Evolutionary conservation across 2,329 filamentous ascomycete species (phyloP), one percentile per base, ranked within the genome.

Genomic region (Ramichloridium luteum): DNA sequence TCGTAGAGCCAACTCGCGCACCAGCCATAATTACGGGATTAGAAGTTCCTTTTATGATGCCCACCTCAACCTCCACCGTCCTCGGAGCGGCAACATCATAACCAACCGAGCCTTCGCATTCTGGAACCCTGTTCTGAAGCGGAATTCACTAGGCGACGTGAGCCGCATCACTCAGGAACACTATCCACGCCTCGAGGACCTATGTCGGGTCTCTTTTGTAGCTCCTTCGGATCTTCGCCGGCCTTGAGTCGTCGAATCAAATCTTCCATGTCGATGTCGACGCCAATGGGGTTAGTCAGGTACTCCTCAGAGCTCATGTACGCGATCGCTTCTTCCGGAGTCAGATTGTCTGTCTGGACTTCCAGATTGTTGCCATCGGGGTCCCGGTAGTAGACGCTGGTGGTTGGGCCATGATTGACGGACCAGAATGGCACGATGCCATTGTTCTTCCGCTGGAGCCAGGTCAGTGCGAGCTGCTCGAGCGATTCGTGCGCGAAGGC

Each of bases 301-400:
- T 22, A 35, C n/a, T 16, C 28, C 27, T 28, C 13, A 29, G 43
- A 34, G 13, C 8, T 28, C 61, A 70, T 62, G 39, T 54, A 68
- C 8, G 38, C 47, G 1, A 39, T 53, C 0, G 58, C 55, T 23
- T 61, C 61, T 16, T 48, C 42, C 3, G 22, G 25, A 5, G 30
- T 40, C 17, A 44, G 45, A 34, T 44, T 44, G 14, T 46, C 41
- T 10, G 43, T 41, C 25, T 41, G 38, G 16, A 28, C 31, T 27
- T 41, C 38, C 3, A 41, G 10, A 26, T 34, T 35, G 27, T 42
- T 45, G 6, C 44, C 42, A 20, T 48, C 44, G 3, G 44, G 42
- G 36, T 48, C 45, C 6, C 34, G 16, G 28, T 46, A 48, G 31
- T 48, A 48, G 4, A 45, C 30, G 11, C 34, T 39, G 1, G 38